These are phyloP conservation scores for Fusarium sulawesiense DNA, from an alignment of 2,329 filamentous ascomycete species.

Conservation along the genomic window DNA sequence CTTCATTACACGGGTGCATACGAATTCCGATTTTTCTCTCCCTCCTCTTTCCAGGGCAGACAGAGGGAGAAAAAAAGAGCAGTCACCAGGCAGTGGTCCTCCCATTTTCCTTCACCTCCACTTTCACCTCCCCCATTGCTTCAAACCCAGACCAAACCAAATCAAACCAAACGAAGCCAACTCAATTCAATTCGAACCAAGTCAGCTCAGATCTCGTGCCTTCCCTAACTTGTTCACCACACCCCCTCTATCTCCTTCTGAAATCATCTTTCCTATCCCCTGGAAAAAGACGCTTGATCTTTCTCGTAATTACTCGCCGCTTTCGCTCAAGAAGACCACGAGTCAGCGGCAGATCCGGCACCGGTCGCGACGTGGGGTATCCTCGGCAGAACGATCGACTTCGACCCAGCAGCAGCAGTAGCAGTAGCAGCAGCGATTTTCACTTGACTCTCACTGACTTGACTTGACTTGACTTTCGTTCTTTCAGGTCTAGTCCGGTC, in stretches of 20 bases:
- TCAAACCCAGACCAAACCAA: background rate
- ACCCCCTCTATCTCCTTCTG: constrained; percentile 33
- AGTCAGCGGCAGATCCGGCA: constrained; percentile 51
- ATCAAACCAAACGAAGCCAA: background rate
- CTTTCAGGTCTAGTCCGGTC: constrained; percentile 35
- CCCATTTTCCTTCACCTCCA: constrained; percentile 39
- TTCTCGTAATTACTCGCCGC: constrained; percentile 46
- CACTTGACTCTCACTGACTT: background rate
- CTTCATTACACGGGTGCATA: constrained; percentile 27
- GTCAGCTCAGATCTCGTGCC: background rate
- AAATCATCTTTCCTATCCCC: constrained; percentile 18
- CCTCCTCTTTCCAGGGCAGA: background rate
- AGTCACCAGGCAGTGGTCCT: constrained; percentile 34
- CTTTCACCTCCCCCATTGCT: constrained; percentile 3
- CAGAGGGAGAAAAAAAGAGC: constrained; percentile 29
- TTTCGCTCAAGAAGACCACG: constrained; percentile 44
- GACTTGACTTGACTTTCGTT: constrained; percentile 31
- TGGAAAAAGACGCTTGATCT: constrained; percentile 23
- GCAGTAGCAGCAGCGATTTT: background rate
- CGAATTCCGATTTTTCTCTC: constrained; percentile 23
- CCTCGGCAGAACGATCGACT: constrained; percentile 47
- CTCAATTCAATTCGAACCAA: background rate
- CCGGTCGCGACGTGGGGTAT: constrained; percentile 46
- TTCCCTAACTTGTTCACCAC: constrained; percentile 20
- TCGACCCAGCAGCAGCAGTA: constrained; percentile 16